phyloP scores from a whole-genome alignment of 345 rosid genomes.

The Sisymbrium irio region DNA sequence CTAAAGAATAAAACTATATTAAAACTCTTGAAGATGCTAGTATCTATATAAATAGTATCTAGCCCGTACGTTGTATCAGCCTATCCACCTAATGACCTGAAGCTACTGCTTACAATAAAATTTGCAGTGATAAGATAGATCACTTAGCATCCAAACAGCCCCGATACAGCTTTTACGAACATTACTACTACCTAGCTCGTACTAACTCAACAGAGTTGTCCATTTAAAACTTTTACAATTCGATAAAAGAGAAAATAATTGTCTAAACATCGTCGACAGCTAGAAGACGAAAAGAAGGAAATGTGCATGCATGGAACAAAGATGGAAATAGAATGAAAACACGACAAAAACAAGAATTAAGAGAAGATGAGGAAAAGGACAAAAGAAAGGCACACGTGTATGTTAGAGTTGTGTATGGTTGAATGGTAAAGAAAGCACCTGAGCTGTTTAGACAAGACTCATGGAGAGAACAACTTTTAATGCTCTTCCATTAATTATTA shows the following conservation, averaged over 20 bases:
- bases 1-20: not conserved
- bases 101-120: not conserved
- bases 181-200: not conserved
- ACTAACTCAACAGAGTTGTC: not conserved
- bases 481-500: not conserved
- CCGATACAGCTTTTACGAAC: not conserved
- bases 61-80: not conserved
- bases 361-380: conserved; percentile 18
- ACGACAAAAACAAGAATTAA: conserved; percentile 30
- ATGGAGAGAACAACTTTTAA: conserved; percentile 35
- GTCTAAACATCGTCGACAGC: not conserved
- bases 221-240: not conserved
- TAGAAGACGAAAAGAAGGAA: conserved; percentile 2
- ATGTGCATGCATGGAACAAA: conserved; percentile 10
- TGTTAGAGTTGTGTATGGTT: conserved; percentile 38
- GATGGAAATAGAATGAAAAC: not conserved
- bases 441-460: conserved; percentile 41
- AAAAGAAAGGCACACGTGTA: conserved; percentile 29
- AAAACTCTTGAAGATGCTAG: not conserved
- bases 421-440: conserved; percentile 33
- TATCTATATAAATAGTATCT: not conserved
- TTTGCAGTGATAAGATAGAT: not conserved
- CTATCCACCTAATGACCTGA: not conserved
- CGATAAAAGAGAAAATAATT: not conserved
- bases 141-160: not conserved